These are phyloP conservation scores for Diospyros kaki DNA, from an alignment of 148 eudicot genomes.

Conservation along the genomic window DNA sequence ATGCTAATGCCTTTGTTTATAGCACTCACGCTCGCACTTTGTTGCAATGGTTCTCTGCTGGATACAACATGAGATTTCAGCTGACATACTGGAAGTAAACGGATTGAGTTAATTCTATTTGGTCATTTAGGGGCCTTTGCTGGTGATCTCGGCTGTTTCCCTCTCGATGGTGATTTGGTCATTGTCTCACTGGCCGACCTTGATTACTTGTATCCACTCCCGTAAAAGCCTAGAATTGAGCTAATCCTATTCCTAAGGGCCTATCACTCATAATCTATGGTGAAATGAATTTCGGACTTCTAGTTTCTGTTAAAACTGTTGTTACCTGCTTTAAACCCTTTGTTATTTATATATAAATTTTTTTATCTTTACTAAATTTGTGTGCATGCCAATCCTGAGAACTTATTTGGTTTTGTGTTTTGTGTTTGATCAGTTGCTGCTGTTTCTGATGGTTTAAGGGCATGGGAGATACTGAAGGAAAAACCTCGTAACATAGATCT, in stretches of 20 bases:
- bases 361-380: not conserved
- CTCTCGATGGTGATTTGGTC: too few species aligned
- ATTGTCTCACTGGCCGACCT: too few species aligned
- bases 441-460: conserved; percentile 87
- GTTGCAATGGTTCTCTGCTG: too few species aligned
- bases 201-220: too few species aligned
- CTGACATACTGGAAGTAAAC: too few species aligned
- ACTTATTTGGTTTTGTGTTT: conserved; percentile 1
- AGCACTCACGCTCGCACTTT: too few species aligned
- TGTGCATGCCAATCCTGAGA: not conserved
- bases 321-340: not conserved
- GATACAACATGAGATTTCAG: too few species aligned
- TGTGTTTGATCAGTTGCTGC: conserved; percentile 65
- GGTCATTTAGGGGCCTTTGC: too few species aligned
- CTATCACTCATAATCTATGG: not conserved
- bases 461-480: conserved; percentile 82
- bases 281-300: not conserved
- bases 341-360: not conserved
- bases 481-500: conserved; percentile 68
- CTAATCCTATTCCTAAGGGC: too few species aligned
- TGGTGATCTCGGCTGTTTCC: too few species aligned
- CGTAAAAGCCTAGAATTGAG: not conserved
- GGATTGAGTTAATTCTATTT: too few species aligned
- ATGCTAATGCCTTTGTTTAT: too few species aligned
- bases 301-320: not conserved